Evolutionary conservation across 2,329 filamentous ascomycete species (phyloP), one percentile per base, ranked within the genome.

Genomic region (Pseudogymnoascus sp.): DNA sequence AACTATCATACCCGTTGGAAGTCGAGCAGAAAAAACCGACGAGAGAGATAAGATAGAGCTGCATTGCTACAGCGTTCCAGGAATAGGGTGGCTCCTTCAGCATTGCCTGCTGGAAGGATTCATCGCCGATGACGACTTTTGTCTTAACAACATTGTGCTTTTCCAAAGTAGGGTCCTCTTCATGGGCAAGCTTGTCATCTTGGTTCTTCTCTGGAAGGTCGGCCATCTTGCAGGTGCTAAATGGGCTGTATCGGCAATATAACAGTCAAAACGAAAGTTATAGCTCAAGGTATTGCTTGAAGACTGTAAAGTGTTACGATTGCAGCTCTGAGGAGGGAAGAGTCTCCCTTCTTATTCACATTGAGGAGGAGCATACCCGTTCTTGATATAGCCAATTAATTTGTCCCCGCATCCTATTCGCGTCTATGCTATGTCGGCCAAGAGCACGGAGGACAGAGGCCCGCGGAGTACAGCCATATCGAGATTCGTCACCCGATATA

Each of bases 31-130:
- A 78, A 70, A 80, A 81, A 40, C 78, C 78, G 50, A 81, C 67
- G 64, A 80, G 68, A 64, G 77, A 81, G 69, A 78, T 77, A 62
- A 67, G 66, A 65, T 80, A 81, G 66, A 80, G 71, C 67, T 79
- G 66, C 63, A 78, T 60, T 57, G 78, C 72, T 65, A 35, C 65
- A 71, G 36, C 76, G 61, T 73, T 76, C 71, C 74, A 80, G 59
- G 78, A 72, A 31, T 67, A 72, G 26, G 79, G 77, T 9, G 80
- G 78, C 69, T 84, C 82, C 73, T 80, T 80, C 69, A 82, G 69
- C 72, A 80, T 76, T 21, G 83, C 82, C 71, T 84, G 79, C 67
- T 80, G 78, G 72, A 79, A 83, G 61, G 81, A 80, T 67, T 82
- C 80, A 67, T 78, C 79, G 65, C 82, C 82, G 21, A 69, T 75